Evolutionary conservation across 108 stramenopile genomes (phyloP), one percentile per base, ranked within the genome.

Genomic region (Pseudonitzschia pungens): DNA sequence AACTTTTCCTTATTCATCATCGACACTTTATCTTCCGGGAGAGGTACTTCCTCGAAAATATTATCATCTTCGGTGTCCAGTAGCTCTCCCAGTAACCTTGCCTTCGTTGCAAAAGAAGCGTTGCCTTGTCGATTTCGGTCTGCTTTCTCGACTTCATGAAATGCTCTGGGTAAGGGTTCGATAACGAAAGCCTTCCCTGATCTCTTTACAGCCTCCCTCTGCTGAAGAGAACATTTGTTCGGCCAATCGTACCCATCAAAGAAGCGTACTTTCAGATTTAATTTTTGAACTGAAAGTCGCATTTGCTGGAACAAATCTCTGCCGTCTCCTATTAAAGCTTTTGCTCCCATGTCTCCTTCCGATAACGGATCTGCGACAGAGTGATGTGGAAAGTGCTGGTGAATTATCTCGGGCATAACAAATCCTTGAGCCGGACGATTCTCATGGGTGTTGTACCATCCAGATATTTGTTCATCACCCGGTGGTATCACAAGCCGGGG

Each of bases 241-340:
- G 85, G 81, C 86, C 87, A 95, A 69, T 95, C 93, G 68, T 79
- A 91, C 5, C 93, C 93, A 64, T 92, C 93, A 67, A 87, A 92
- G 40, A 92, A 79, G 8, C 88, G 91, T 45, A 85, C 57, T 43
- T 75, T 81, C 11, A 89, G 53, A 14, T 77, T 72, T 9, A 87
- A 69, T 62, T 94, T 87, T 24, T 79, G 87, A 11, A 95, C 68
- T 16, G 90, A 72, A 15, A 89, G 27, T 51, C 93, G 85, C 12
- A 74, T 44, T 43, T 79, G 77, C 15, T 91, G 75, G 3, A 42
- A 14, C 7, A 86, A 73, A 16, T 66, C 55, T 22, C 68, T 57
- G 18, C 82, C 71, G 32, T 72, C 79, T 14, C 88, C 89, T 33
- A 80, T 76, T 69, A 79, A 75, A 44, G 81, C 78, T 24, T 78